Evolutionary conservation across 306 rosid species (phyloP).

Genomic region (Sindora glabra): DNA sequence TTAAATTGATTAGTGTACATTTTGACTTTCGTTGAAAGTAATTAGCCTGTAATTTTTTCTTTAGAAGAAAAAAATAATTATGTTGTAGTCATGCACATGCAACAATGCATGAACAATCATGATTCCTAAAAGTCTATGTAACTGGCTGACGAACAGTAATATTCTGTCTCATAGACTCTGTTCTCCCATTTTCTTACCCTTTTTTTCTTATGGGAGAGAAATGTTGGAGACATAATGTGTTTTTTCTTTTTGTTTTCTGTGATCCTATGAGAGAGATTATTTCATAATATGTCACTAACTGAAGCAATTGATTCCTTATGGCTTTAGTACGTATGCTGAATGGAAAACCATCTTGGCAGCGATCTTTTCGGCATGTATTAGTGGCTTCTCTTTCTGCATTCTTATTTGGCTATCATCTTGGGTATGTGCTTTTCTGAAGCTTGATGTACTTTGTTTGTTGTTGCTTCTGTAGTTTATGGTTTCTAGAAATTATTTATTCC

Average conservation of each 20-base stretch:
- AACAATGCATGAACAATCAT: neutral
- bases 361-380: constrained; percentile 52
- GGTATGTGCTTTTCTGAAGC: constrained; percentile 34
- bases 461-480: neutral
- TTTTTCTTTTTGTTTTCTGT: neutral
- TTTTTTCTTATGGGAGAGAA: too few relatives aligned
- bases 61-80: neutral
- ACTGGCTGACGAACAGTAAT: constrained; percentile 2
- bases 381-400: constrained; percentile 69
- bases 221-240: neutral
- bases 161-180: neutral
- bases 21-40: too few relatives aligned
- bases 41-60: neutral
- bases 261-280: neutral
- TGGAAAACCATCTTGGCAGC: constrained; percentile 60
- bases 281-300: constrained; percentile 18
- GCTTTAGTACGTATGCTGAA: constrained; percentile 29
- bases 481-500: constrained; percentile 4
- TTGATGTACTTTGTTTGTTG: constrained; percentile 11
- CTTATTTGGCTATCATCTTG: constrained; percentile 81
- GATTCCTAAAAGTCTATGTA: neutral
- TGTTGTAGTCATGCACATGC: neutral
- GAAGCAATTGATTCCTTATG: constrained; percentile 15
- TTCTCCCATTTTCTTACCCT: too few relatives aligned
- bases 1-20: too few relatives aligned